Conservation (phyloP, 2,329 filamentous ascomycete genomes). For the Chaetomiaceae sp. region DNA sequence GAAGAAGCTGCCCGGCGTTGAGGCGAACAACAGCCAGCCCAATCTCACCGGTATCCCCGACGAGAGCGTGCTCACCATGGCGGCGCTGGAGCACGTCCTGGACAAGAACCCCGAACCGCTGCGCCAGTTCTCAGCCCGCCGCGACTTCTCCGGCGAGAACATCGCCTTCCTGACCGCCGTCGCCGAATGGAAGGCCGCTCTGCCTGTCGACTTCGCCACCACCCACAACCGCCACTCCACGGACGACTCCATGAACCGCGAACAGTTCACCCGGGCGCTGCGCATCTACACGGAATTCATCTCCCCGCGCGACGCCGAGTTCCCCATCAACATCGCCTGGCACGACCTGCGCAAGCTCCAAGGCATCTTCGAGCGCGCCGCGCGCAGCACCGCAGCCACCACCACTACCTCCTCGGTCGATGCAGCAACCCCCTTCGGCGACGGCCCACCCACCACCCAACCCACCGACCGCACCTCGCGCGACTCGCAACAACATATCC, state of each 20-base stretch:
- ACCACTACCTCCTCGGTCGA: constrained; percentile 26
- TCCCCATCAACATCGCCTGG: constrained; percentile 62
- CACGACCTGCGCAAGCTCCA: constrained; percentile 51
- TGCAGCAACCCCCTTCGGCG: constrained; percentile 41
- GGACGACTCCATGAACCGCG: constrained; percentile 40
- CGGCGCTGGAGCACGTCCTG: constrained; percentile 57
- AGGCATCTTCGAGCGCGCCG: constrained; percentile 50
- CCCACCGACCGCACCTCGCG: background rate
- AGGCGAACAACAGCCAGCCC: constrained; percentile 30
- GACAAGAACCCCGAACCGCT: constrained; percentile 55
- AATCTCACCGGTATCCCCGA: constrained; percentile 24
- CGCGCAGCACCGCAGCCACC: constrained; percentile 39
- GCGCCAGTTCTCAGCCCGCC: constrained; percentile 58
- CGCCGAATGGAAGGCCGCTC: constrained; percentile 48
- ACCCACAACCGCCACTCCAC: constrained; percentile 24
- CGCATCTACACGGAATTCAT: constrained; percentile 59
- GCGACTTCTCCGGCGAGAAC: constrained; percentile 68
- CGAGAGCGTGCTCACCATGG: constrained; percentile 52
- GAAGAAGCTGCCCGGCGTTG: constrained; percentile 37
- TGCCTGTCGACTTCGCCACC: constrained; percentile 25
- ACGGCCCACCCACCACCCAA: constrained; percentile 1
- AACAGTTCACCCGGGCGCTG: constrained; percentile 54
- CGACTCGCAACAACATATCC: constrained; percentile 18
- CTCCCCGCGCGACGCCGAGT: constrained; percentile 56
- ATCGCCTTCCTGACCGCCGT: constrained; percentile 60